Percentiles rank a stretch among this genome's conserved stretches.
Conservation (phyloP, 2,329 filamentous ascomycete species). For the Zasmidium citrigriseum region DNA sequence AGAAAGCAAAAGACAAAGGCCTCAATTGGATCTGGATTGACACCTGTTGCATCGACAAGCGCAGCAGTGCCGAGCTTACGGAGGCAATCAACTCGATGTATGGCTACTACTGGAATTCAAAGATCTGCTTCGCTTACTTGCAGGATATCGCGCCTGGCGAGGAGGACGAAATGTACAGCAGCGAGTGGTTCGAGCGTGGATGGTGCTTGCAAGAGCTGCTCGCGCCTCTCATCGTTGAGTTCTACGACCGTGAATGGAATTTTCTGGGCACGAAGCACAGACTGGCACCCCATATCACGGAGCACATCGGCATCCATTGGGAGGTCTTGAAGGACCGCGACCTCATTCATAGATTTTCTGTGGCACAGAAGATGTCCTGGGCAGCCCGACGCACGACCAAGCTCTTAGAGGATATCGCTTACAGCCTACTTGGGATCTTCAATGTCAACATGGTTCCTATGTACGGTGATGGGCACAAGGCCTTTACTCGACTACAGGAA, state of each 20-base stretch:
- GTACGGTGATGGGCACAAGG: constrained; percentile 38
- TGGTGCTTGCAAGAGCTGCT: constrained; percentile 14
- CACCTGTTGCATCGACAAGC: constrained; percentile 26
- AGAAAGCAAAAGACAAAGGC: constrained; percentile 25
- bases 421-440: constrained; percentile 48
- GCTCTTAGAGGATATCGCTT: constrained; percentile 44
- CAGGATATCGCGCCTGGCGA: constrained; percentile 16
- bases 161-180: constrained; percentile 16
- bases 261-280: background rate
- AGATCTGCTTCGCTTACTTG: constrained; percentile 18
- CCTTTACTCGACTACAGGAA: constrained; percentile 11
- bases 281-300: too few species aligned
- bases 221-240: constrained; percentile 4
- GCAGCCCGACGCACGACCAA: constrained; percentile 12
- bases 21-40: constrained; percentile 21
- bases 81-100: constrained; percentile 20
- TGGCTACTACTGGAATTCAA: background rate
- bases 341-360: background rate
- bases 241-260: constrained; percentile 10
- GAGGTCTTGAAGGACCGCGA: too few species aligned
- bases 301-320: too few species aligned
- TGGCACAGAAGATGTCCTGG: constrained; percentile 18
- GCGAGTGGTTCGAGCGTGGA: constrained; percentile 9
- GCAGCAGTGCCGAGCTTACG: constrained; percentile 13
- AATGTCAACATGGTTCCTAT: constrained; percentile 45